These are phyloP conservation scores for Micractinium conductrix DNA, from an alignment of 139 green algal species.

Conservation along the genomic window DNA sequence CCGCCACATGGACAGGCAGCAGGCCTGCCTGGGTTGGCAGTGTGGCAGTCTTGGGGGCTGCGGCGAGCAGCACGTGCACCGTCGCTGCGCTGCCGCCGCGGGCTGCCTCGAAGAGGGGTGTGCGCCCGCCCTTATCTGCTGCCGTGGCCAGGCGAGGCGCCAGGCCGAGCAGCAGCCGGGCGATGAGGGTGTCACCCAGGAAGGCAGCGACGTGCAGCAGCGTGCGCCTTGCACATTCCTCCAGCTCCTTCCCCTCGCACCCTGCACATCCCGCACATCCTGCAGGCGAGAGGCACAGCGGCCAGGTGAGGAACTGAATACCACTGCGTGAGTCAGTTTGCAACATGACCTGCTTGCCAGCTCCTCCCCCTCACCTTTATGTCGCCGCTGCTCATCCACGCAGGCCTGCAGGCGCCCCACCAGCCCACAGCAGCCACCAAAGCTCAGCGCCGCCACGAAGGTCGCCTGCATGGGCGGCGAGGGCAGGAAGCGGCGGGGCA, in stretches of 20 bases:
- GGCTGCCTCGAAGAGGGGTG: background rate
- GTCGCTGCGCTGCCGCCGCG: too few species aligned
- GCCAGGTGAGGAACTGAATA: background rate
- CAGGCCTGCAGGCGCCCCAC: background rate
- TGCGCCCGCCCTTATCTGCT: background rate
- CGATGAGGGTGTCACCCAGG: background rate
- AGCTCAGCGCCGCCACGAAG: too few species aligned
- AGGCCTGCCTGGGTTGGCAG: too few species aligned
- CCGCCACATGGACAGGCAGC: background rate
- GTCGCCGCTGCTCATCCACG: background rate
- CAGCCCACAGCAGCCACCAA: background rate
- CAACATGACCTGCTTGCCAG: too few species aligned
- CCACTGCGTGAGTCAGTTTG: too few species aligned
- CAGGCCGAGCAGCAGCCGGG: background rate
- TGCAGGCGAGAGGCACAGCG: background rate
- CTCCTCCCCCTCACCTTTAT: background rate
- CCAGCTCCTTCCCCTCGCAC: too few species aligned
- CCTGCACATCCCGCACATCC: too few species aligned
- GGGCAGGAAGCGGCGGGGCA: too few species aligned
- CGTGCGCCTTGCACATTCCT: background rate
- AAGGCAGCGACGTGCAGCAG: background rate
- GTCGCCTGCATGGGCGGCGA: too few species aligned
- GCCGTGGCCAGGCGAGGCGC: background rate
- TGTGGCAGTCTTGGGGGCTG: background rate
- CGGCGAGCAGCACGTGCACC: background rate